phyloP scores from a whole-genome alignment of 257 asterid genomes.

The Lycium barbarum region DNA sequence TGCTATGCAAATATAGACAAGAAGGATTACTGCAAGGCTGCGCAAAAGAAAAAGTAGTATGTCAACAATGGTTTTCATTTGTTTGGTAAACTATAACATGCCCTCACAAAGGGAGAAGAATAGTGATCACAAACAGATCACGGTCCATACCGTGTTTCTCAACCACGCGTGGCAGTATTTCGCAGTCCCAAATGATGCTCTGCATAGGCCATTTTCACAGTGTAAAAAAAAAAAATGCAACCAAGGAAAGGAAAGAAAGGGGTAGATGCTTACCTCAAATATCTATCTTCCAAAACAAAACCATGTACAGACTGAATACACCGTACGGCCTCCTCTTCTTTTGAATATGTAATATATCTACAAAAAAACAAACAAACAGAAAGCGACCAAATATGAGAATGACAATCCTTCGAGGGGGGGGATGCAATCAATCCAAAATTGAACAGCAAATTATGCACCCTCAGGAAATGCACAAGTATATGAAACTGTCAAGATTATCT shows the following conservation, averaged over 20 bases:
- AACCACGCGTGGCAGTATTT: conserved; percentile 98
- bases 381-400: background rate
- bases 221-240: background rate
- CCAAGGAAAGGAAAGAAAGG: conserved; percentile 30
- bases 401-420: background rate
- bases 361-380: conserved; percentile 23
- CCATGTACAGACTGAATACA: conserved; percentile 97
- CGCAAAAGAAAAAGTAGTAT: conserved; percentile 39
- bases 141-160: conserved; percentile 74
- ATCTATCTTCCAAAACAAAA: conserved; percentile 81
- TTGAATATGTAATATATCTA: conserved; percentile 90
- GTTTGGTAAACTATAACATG: background rate
- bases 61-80: conserved; percentile 33
- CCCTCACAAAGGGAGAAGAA: conserved; percentile 26
- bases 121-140: background rate
- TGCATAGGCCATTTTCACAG: conserved; percentile 47
- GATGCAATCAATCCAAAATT: conserved; percentile 14
- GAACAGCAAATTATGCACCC: conserved; percentile 6
- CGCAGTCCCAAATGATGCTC: conserved; percentile 99
- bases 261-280: conserved; percentile 67
- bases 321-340: conserved; percentile 90
- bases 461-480: background rate
- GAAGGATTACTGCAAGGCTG: conserved; percentile 95
- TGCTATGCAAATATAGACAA: conserved; percentile 89
- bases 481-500: background rate